Conservation (phyloP, 1,139 yeast species). For the Yamadazyma kanchanaburiensis region DNA sequence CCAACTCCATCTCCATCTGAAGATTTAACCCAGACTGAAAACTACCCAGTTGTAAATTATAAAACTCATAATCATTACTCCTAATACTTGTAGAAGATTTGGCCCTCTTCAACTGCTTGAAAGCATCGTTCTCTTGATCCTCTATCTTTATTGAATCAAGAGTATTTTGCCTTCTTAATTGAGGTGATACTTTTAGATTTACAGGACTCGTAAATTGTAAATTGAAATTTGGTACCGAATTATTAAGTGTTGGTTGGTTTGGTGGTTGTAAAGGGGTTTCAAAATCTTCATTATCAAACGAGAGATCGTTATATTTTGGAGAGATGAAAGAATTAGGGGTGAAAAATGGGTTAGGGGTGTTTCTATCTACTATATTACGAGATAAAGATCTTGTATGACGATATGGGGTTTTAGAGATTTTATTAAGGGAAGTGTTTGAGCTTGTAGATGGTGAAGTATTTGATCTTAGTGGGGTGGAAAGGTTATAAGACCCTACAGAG, state of each 20-base stretch:
- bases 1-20: too few relatives aligned
- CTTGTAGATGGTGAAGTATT: slow-evolving; percentile 10
- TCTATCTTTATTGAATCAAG: slow-evolving; percentile 35
- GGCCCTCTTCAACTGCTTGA: slow-evolving; percentile 39
- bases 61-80: slow-evolving; percentile 1
- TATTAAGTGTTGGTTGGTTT: too few relatives aligned
- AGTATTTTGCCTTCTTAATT: slow-evolving; percentile 19
- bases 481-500: slow-evolving; percentile 12
- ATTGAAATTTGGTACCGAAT: slow-evolving; percentile 9
- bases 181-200: slow-evolving; percentile 9
- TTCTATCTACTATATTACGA: slow-evolving; percentile 12
- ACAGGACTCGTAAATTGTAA: slow-evolving; percentile 8
- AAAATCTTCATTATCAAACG: slow-evolving; percentile 25
- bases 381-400: slow-evolving; percentile 16
- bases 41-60: not conserved
- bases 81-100: slow-evolving; percentile 20
- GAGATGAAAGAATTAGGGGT: slow-evolving; percentile 33
- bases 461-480: slow-evolving; percentile 22
- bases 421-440: slow-evolving; percentile 1
- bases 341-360: slow-evolving; percentile 39
- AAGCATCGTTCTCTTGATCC: slow-evolving; percentile 45
- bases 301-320: slow-evolving; percentile 31
- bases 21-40: too few relatives aligned
- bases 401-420: slow-evolving; percentile 14
- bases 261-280: slow-evolving; percentile 28